Base-by-base conservation (phyloP, 73 alveolate species). In the Paramecium tetraurelia region DNA sequence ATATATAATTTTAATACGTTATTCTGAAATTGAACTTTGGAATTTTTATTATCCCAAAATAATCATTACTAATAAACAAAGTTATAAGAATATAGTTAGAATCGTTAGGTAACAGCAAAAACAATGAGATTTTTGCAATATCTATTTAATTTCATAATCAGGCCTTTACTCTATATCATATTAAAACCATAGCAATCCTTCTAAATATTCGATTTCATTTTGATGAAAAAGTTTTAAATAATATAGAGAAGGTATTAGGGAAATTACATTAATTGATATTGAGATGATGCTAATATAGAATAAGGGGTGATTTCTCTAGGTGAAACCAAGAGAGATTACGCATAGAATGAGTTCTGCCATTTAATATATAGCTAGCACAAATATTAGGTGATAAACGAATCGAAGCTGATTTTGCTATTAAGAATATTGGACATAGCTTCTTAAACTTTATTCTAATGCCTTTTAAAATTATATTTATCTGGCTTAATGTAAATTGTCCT, bases 101-200 rank as follows among this genome's bases (percentile, higher is more conserved):
- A 63, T 63, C 12, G 2, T 33, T 12, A 31, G 6, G 31, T 63
- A 63, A 31, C 12, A 31, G 84, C 84, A 63, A 63, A 63, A 31
- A 33, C 84, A 63, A 18, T 63, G 41, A 63, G 84, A 63, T 24
- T 63, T 27, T 63, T 27, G 12, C 46, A 63, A 33, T 11, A 63
- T 63, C 46, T 63, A 27, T 41, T 63, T 31, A 11, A 63, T 27
- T 63, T 33, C 84, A 63, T 12, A 63, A 31, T 63, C 41, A 14
- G 84, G 84, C 27, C 46, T 63, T 63, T 63, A 27, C 31, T 63
- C 84, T 31, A 63, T 63, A 63, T 63, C 84, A 63, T 63, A 63
- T 6, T 63, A 63, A 63, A 63, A 63, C 84, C 84, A 63, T 27
- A 63, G 46, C 27, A 63, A 63, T 63, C 84, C 84, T 31, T 31